A percentile compares a stretch with the other conserved stretches of the same genome.
Evolutionary conservation across 2,329 filamentous ascomycete genomes (phyloP).

Genomic region (Pyrenophora teres): DNA sequence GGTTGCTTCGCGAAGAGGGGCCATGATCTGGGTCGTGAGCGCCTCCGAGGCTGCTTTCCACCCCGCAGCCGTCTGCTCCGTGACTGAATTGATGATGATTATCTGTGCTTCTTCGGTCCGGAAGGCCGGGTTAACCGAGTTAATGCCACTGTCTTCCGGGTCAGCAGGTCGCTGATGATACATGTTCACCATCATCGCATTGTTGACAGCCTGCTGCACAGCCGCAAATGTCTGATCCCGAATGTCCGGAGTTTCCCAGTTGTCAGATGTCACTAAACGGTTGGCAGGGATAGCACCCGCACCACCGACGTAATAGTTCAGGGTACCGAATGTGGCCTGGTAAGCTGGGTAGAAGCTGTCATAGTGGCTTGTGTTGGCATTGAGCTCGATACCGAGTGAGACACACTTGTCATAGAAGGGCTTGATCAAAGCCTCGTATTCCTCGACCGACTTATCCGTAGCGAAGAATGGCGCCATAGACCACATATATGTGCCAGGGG

Average conservation of each 20-base stretch:
- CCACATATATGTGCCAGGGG: constrained; percentile 30
- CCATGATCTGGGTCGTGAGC: constrained; percentile 30
- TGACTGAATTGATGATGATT: constrained; percentile 27
- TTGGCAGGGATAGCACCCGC: constrained; percentile 38
- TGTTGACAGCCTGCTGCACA: constrained; percentile 29
- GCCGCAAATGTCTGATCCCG: constrained; percentile 34
- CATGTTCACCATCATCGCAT: constrained; percentile 22
- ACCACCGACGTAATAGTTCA: constrained; percentile 36
- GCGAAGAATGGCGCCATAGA: constrained; percentile 37
- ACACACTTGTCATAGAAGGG: constrained; percentile 31
- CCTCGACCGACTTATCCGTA: constrained; percentile 29
- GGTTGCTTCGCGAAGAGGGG: constrained; percentile 29
- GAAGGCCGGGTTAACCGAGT: constrained; percentile 40
- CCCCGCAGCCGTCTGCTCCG: constrained; percentile 28
- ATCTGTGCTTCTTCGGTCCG: constrained; percentile 32
- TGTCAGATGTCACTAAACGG: constrained; percentile 43
- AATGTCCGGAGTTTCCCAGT: constrained; percentile 36
- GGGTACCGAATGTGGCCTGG: constrained; percentile 32
- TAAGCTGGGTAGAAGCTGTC: constrained; percentile 39
- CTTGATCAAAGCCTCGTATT: constrained; percentile 30
- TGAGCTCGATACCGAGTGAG: constrained; percentile 31
- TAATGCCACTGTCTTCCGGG: constrained; percentile 24
- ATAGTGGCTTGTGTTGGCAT: constrained; percentile 27
- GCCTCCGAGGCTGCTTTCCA: constrained; percentile 24
- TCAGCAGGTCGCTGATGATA: constrained; percentile 36